Conservation (phyloP, 108 stramenopile species). For the Parmales sp. region DNA sequence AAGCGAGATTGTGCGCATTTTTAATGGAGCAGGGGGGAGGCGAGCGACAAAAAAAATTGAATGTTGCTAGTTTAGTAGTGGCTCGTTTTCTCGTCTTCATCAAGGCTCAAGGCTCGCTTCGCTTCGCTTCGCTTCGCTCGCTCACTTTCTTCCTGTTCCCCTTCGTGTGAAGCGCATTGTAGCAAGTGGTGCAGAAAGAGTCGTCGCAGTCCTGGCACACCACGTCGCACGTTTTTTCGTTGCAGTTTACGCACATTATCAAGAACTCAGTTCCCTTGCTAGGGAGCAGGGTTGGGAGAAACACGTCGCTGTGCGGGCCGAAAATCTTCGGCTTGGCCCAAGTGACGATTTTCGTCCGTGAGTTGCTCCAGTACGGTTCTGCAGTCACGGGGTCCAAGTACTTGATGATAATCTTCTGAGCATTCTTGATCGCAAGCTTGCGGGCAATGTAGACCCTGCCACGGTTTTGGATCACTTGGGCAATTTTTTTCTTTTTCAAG, state of each 20-base stretch:
- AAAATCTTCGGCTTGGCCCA: conserved; percentile 9
- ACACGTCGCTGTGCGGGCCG: conserved; percentile 4
- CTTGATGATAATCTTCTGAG: background rate
- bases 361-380: conserved; percentile 8
- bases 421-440: background rate
- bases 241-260: conserved; percentile 4
- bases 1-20: too few relatives aligned
- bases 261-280: conserved; percentile 11
- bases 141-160: background rate
- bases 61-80: too few relatives aligned
- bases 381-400: background rate
- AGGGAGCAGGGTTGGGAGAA: background rate
- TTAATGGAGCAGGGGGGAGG: too few relatives aligned
- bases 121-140: too few relatives aligned
- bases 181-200: conserved; percentile 5
- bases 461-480: background rate
- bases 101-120: too few relatives aligned
- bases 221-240: background rate
- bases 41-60: too few relatives aligned
- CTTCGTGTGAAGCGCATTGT: background rate
- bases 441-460: background rate
- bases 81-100: too few relatives aligned
- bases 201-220: conserved; percentile 9
- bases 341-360: conserved; percentile 3
- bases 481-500: background rate